Conservation (phyloP, 1,284 basidiomycete species). For the Ganoderma meredithae region DNA sequence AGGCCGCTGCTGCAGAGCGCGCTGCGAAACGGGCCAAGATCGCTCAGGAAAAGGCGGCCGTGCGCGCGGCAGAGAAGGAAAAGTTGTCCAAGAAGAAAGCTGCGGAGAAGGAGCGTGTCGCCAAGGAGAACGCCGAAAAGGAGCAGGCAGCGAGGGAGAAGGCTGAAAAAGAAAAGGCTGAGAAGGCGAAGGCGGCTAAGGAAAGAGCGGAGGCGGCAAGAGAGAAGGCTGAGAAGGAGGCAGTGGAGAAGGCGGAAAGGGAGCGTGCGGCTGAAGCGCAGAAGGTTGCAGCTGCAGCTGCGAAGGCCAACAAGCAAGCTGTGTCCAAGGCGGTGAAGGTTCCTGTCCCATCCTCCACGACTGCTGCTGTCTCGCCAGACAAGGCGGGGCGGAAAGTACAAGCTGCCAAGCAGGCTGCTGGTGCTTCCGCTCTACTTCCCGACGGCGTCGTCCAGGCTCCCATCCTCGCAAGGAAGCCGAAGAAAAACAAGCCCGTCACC, state of each 20-base stretch:
- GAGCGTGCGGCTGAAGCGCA: slow-evolving; percentile 43
- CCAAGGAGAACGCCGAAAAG: slow-evolving; percentile 54
- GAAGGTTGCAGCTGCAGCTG: slow-evolving; percentile 40
- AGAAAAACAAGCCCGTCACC: slow-evolving; percentile 74
- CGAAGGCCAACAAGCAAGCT: slow-evolving; percentile 42
- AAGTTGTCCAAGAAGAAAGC: slow-evolving; percentile 53
- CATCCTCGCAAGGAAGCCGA: slow-evolving; percentile 79
- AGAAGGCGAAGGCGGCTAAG: slow-evolving; percentile 49
- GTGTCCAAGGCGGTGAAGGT: slow-evolving; percentile 40
- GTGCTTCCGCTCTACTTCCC: slow-evolving; percentile 28
- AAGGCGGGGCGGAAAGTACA: slow-evolving; percentile 28
- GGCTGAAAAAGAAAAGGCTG: slow-evolving; percentile 48
- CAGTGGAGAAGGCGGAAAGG: slow-evolving; percentile 41
- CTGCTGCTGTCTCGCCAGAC: slow-evolving; percentile 35
- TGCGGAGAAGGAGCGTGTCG: slow-evolving; percentile 54
- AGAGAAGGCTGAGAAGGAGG: slow-evolving; percentile 44
- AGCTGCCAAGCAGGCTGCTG: slow-evolving; percentile 20
- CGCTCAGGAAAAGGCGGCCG: slow-evolving; percentile 60
- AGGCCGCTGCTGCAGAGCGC: slow-evolving; percentile 64
- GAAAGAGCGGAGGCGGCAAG: slow-evolving; percentile 47
- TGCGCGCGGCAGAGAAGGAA: slow-evolving; percentile 58
- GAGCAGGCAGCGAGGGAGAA: slow-evolving; percentile 47
- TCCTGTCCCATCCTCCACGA: slow-evolving; percentile 31
- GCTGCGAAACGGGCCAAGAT: slow-evolving; percentile 62
- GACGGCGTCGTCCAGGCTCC: slow-evolving; percentile 64